Evolutionary conservation across 352 stramenopile genomes (phyloP), one percentile per base, ranked within the genome.

Genomic region (Globisporangium apiculatum): DNA sequence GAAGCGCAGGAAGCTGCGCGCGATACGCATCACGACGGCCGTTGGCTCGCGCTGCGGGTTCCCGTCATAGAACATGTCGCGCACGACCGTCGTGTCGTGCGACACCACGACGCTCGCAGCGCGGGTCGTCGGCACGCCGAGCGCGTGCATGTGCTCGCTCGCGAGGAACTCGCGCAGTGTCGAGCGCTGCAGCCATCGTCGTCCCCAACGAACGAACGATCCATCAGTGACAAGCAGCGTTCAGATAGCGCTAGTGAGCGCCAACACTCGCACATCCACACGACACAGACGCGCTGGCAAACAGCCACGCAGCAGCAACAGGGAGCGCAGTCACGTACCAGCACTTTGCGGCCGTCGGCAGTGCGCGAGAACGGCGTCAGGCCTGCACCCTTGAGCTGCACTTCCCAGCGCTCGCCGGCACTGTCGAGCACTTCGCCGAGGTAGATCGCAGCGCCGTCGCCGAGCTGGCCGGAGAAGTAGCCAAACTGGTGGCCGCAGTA

Each of bases 111-210:
- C 76, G 58, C 79, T 89, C 5, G 77, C 85, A 1, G 95, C 94
- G 24, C 95, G 82, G 14, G 35, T 56, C 9, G 51, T 48, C 8
- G 51, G n/a, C 6, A 48, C 51, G 2, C 51, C 37, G 14, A 55
- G 35, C 35, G 84, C 81, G 64, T 98, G 85, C 94, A 99, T 98
- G 48, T 97, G 87, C 72, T 99, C 96, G 58, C 83, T 97, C 7
- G 90, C 95, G 4, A 99, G 69, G 64, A 99, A 99, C 81, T 99
- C 97, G 48, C 97, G 81, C 59, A 99, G 83, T 37, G 89, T 98
- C 3, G 92, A 98, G 47, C 97, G 75, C 41, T 98, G 66, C 14
- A 10, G 7, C 38, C 38, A 42, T 11, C 18, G 18, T 24, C 18
- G 18, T 24, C 18, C 18, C 18, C 18, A 24, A 24, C 18, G 18